phyloP scores from a whole-genome alignment of 2,329 filamentous ascomycete genomes.

The Penicillium hesseltinei region DNA sequence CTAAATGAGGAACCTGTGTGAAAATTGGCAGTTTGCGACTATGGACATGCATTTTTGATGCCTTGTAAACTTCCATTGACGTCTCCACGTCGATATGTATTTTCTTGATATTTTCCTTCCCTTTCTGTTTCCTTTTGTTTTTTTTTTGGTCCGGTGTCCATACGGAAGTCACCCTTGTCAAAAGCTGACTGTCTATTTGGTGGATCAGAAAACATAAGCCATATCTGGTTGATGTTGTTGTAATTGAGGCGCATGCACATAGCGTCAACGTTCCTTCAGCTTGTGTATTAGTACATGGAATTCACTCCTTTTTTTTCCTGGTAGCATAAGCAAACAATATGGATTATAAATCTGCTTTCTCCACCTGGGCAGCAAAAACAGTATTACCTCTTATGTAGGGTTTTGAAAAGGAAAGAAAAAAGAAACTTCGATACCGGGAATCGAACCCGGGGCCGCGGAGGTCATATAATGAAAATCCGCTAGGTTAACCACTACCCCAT shows the following conservation, averaged over 20 bases:
- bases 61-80: constrained; percentile 2
- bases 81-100: not conserved
- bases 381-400: not conserved
- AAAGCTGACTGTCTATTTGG: constrained; percentile 11
- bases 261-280: constrained; percentile 1
- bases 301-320: not conserved
- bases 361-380: no score
- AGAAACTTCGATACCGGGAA: constrained; percentile 3
- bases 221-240: constrained; percentile 4
- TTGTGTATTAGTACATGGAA: constrained; percentile 4
- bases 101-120: not conserved
- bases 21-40: not conserved
- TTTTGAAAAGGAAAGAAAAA: not conserved
- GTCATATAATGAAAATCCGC: constrained; percentile 1
- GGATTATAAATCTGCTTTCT: no score
- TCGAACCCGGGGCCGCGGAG: constrained; percentile 5
- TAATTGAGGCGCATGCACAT: constrained; percentile 1
- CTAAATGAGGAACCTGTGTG: constrained; percentile 21
- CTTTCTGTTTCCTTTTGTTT: not conserved
- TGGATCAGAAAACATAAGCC: not conserved
- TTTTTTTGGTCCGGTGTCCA: not conserved
- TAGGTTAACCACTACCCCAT: constrained; percentile 8
- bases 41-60: not conserved
- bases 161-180: not conserved
- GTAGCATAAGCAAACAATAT: no score